A percentile compares a stretch with the other conserved stretches of the same genome.
These are phyloP conservation scores for Bertia moriformis DNA, from an alignment of 2,329 filamentous ascomycete genomes.

Conservation along the genomic window DNA sequence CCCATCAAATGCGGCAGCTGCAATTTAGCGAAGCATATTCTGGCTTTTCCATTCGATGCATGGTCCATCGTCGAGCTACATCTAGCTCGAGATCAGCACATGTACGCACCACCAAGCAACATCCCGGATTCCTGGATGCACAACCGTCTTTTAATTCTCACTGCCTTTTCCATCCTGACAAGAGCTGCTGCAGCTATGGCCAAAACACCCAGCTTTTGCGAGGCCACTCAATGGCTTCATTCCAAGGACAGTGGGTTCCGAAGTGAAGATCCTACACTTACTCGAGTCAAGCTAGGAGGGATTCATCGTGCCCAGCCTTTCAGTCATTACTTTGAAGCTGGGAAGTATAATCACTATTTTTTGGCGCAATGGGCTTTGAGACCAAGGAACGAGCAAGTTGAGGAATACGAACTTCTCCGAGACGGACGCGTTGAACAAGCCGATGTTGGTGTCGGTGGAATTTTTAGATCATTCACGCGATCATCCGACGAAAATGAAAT, in stretches of 20 bases:
- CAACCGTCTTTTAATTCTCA: slow-evolving; percentile 18
- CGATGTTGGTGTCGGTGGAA: too few species aligned
- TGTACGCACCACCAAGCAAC: slow-evolving; percentile 14
- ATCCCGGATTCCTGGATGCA: slow-evolving; percentile 14
- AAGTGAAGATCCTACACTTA: slow-evolving; percentile 6
- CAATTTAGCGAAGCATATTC: slow-evolving; percentile 26
- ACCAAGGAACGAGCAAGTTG: too few species aligned
- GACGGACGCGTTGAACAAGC: too few species aligned
- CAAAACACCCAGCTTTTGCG: slow-evolving; percentile 10
- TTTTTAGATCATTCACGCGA: too few species aligned
- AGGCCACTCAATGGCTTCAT: slow-evolving; percentile 18
- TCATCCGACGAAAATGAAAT: too few species aligned
- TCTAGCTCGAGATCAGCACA: slow-evolving; percentile 15
- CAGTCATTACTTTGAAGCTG: slow-evolving; percentile 20
- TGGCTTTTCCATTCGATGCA: slow-evolving; percentile 27
- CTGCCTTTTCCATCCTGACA: slow-evolving; percentile 14
- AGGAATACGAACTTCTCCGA: too few species aligned
- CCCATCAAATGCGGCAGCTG: slow-evolving; percentile 20
- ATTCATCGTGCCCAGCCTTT: slow-evolving; percentile 25
- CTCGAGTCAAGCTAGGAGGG: slow-evolving; percentile 21
- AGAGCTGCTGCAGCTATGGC: slow-evolving; percentile 20
- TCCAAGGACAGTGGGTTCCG: slow-evolving; percentile 6
- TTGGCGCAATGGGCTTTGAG: slow-evolving; percentile 9
- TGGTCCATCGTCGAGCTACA: slow-evolving; percentile 25
- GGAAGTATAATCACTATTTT: slow-evolving; percentile 8